These are phyloP conservation scores for Aureobasidium sp. DNA, from an alignment of 2,329 filamentous ascomycete species.

Conservation along the genomic window DNA sequence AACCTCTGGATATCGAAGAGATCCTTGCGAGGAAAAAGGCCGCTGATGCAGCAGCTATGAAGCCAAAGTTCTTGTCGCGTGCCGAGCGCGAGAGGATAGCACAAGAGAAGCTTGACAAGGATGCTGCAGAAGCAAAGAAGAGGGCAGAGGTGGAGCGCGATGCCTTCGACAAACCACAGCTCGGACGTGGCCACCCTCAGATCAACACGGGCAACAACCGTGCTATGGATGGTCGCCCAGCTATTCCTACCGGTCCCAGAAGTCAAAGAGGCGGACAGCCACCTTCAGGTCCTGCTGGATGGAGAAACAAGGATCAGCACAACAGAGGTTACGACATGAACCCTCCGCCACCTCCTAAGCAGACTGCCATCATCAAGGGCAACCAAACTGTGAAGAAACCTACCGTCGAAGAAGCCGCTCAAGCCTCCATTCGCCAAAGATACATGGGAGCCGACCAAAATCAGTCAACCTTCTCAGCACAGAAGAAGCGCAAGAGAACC, in stretches of 20 bases:
- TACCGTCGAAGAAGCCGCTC: constrained; percentile 69
- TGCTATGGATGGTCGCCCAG: constrained; percentile 25
- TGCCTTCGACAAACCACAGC: constrained; percentile 19
- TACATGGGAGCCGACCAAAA: constrained; percentile 96
- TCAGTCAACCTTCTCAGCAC: constrained; percentile 88
- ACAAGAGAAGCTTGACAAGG: constrained; percentile 78
- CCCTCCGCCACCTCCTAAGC: constrained; percentile 52
- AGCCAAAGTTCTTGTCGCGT: constrained; percentile 90
- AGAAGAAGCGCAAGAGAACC: constrained; percentile 94
- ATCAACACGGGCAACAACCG: constrained; percentile 20
- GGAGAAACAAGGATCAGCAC: constrained; percentile 43
- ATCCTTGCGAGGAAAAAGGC: constrained; percentile 87
- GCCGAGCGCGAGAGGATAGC: constrained; percentile 84
- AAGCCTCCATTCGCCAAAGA: constrained; percentile 76
- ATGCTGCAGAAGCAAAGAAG: constrained; percentile 69
- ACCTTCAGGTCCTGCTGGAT: constrained; percentile 43
- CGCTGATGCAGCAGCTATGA: constrained; percentile 83
- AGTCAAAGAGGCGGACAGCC: constrained; percentile 49
- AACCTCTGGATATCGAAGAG: constrained; percentile 85
- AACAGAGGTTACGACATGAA: constrained; percentile 59
- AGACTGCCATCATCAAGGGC: constrained; percentile 38
- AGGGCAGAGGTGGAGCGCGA: constrained; percentile 48
- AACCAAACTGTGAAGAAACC: constrained; percentile 47
- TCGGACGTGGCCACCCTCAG: constrained; percentile 22
- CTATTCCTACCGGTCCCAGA: constrained; percentile 76